Base-by-base conservation (phyloP, 495 filamentous ascomycete species). In the Talaromyces stipitatus region DNA sequence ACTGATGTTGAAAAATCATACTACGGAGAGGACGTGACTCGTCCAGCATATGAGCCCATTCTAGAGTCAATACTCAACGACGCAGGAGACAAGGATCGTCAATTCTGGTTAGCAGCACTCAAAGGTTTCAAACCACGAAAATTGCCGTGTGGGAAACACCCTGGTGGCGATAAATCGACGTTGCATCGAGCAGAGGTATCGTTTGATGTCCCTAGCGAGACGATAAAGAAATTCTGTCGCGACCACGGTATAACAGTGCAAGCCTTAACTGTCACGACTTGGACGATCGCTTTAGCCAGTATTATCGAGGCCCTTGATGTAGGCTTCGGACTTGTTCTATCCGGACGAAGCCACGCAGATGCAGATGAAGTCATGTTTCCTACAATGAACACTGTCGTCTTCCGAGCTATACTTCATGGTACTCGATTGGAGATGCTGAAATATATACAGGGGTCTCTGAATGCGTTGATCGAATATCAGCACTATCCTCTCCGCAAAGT, bases 321-420 rank as follows among this genome's bases (percentile, higher is more conserved):
- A 12, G 74, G 78, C 0, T 91, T 88, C 58, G 88, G 88, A 11
- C 79, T 84, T 0, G 85, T 91, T 10, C 72, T 91, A 11, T 86
- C 87, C 3, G 87, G 88, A 14, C 74, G 88, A 26, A 82, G 86
- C 55, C 75, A 73, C 3, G 81, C 84, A 22, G 69, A 75, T 16
- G 75, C 82, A 5, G 73, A 81, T 26, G 66, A 77, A 16, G 64
- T 88, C n/a, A 71, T 88, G 61, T 91, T 91, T 61, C 88, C 88
- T 7, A 83, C 85, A 4, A 91, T 91, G 86, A 91, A 89, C 60
- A 91, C 88, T 0, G 80, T 91, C 0, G 77, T 82, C 0, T 69
- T 90, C 1, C 73, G 88, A 11, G 72, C 77, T 11, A 70, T 89
- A 4, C 62, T 89, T 10, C 85, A 90, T 59, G 88, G 88, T 18